Conservation (phyloP, 169 alveolate species). For the Plasmodium adleri region DNA sequence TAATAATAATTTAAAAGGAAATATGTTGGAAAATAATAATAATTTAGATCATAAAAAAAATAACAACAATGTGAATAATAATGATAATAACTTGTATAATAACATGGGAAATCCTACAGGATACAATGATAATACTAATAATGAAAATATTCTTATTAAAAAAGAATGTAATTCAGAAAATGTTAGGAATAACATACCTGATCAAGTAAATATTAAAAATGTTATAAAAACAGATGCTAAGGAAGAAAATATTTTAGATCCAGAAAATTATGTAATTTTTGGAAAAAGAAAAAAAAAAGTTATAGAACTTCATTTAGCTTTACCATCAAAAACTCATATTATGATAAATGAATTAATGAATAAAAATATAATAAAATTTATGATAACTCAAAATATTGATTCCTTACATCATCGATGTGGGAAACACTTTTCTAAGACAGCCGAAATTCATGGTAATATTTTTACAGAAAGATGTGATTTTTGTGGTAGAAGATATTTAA, state of each 20-base stretch:
- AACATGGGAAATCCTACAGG: no score
- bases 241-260: background rate
- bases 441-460: constrained; percentile 90
- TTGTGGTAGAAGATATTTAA: constrained; percentile 87
- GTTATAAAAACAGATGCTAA: background rate
- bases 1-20: no score
- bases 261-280: constrained; percentile 66
- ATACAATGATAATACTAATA: background rate
- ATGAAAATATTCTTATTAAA: constrained; percentile 13
- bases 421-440: constrained; percentile 78
- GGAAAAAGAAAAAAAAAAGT: constrained; percentile 81
- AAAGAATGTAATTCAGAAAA: constrained; percentile 12
- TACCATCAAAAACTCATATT: constrained; percentile 88
- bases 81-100: no score
- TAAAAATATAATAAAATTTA: constrained; percentile 77
- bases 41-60: no score
- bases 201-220: background rate
- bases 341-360: constrained; percentile 81
- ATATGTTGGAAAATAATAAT: no score
- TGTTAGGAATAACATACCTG: background rate
- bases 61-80: no score
- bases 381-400: constrained; percentile 89
- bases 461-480: constrained; percentile 86
- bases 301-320: constrained; percentile 86
- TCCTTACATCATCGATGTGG: constrained; percentile 88